Base-by-base conservation (phyloP, 2,329 filamentous ascomycete species). In the Fusarium gaditjirri region DNA sequence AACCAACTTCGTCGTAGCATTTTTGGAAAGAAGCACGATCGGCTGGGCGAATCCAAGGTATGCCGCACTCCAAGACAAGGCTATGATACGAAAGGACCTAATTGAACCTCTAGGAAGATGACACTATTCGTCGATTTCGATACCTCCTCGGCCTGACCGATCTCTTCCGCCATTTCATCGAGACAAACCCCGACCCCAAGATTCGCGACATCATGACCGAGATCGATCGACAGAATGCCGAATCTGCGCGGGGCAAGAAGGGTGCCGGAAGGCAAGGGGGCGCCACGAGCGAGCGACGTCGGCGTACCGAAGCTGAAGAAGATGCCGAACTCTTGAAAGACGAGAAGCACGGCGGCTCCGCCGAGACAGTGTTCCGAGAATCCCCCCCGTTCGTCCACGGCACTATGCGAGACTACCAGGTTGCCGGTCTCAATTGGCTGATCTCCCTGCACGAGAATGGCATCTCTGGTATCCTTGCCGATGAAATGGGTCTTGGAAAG, bases 401-500 rank as follows among this genome's bases (percentile, higher is more conserved):
- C 47, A 86, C 89, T 63, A 98, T 99, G 94, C 91, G 96, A 79
- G 96, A 99, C 81, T 99, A 99, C 83, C 96, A 99, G 81, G 87
- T 99, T 75, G 93, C 94, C 38, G 96, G 96, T 74, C 86, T 99
- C 74, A 99, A 99, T 82, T 99, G 96, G 96, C 88, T 99, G 49
- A 94, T 99, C 75, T 98, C 95, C 17, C 88, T 99, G 10, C 96
- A 99, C 78, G 96, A 99, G 82, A 99, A 99, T 78, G 96, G 96
- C 85, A 99, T 99, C 74, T 98, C 95, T 25, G 96, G 96, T 75
- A 99, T 99, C 71, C 86, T 99, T 54, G 96, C 96, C 68, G 96
- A 99, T 79, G 96, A 99, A 84, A 99, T 99, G 96, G 96, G 96
- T 82, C 87, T 99, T 25, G 96, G 96, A 78, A 99, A 99, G 86